These are phyloP conservation scores for Papiliotrema flavescens DNA, from an alignment of 1,284 basidiomycete genomes.

Conservation along the genomic window DNA sequence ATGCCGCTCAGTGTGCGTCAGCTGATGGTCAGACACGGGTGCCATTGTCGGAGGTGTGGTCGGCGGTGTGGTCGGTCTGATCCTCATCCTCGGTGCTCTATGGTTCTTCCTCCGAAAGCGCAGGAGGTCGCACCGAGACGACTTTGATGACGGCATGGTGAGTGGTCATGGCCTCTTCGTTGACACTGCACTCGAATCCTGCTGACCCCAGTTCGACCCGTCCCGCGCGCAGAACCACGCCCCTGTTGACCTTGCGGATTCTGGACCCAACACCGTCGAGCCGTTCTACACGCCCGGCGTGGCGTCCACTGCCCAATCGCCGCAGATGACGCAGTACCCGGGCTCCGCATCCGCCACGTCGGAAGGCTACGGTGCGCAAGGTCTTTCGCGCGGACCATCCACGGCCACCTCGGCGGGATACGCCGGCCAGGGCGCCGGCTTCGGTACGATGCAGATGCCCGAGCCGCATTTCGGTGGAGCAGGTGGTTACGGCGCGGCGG, in stretches of 20 bases:
- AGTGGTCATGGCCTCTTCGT: constrained; percentile 6
- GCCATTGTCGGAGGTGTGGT: constrained; percentile 48
- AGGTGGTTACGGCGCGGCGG: constrained; percentile 12
- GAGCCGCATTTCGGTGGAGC: constrained; percentile 14
- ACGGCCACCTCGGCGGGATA: constrained; percentile 38
- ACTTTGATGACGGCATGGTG: constrained; percentile 50
- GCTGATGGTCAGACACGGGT: constrained; percentile 27
- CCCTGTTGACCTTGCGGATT: constrained; percentile 40
- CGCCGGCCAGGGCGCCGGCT: constrained; percentile 34
- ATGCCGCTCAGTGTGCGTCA: neutral
- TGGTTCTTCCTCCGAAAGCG: constrained; percentile 40
- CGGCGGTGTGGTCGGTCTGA: constrained; percentile 45
- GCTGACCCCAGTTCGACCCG: constrained; percentile 39
- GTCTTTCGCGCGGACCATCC: constrained; percentile 34
- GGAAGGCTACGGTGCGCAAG: constrained; percentile 25
- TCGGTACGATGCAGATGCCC: constrained; percentile 16
- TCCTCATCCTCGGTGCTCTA: constrained; percentile 29
- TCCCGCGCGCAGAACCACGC: constrained; percentile 35
- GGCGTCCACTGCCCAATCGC: constrained; percentile 31
- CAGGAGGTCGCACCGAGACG: constrained; percentile 37
- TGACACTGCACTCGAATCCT: neutral
- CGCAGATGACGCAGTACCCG: constrained; percentile 44
- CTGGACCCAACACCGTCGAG: constrained; percentile 31
- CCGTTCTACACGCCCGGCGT: constrained; percentile 42
- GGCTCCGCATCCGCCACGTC: constrained; percentile 31